These are phyloP conservation scores for Aspergillus steynii DNA, from an alignment of 495 filamentous ascomycete species.

Conservation along the genomic window DNA sequence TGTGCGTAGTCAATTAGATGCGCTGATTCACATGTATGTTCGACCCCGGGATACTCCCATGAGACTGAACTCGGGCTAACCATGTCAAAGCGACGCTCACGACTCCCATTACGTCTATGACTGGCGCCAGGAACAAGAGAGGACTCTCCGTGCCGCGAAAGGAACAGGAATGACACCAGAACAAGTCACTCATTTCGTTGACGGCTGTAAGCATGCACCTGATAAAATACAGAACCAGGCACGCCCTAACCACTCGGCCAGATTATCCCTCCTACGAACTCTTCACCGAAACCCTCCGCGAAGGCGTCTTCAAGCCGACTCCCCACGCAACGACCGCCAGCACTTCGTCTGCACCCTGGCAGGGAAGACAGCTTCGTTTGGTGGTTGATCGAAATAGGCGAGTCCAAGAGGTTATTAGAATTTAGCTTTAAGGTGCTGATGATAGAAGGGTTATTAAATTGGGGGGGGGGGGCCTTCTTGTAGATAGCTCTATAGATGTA, in stretches of 20 bases:
- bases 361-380: slow-evolving; percentile 64
- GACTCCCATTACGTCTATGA: slow-evolving; percentile 77
- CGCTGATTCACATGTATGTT: slow-evolving; percentile 78
- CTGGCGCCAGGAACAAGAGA: slow-evolving; percentile 86
- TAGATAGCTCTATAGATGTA: neutral
- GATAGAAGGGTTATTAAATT: neutral
- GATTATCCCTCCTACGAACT: slow-evolving; percentile 72
- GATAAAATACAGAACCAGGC: neutral
- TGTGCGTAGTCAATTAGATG: slow-evolving; percentile 60
- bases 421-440: slow-evolving; percentile 33
- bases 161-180: slow-evolving; percentile 78
- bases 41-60: neutral
- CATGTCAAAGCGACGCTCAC: slow-evolving; percentile 66
- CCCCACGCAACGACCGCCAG: slow-evolving; percentile 15
- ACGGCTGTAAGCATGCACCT: slow-evolving; percentile 56
- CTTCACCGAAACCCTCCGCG: slow-evolving; percentile 65
- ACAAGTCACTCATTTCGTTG: slow-evolving; percentile 65
- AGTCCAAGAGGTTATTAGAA: slow-evolving; percentile 56
- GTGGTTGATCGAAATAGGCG: slow-evolving; percentile 68
- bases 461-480: neutral
- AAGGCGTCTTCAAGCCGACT: slow-evolving; percentile 56
- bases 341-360: slow-evolving; percentile 36
- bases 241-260: slow-evolving; percentile 19
- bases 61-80: neutral
- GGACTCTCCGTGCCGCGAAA: slow-evolving; percentile 59